Evolutionary conservation across 441 rosid genomes (phyloP), one percentile per base, ranked within the genome.

Genomic region (Arabidopsis hybrid): DNA sequence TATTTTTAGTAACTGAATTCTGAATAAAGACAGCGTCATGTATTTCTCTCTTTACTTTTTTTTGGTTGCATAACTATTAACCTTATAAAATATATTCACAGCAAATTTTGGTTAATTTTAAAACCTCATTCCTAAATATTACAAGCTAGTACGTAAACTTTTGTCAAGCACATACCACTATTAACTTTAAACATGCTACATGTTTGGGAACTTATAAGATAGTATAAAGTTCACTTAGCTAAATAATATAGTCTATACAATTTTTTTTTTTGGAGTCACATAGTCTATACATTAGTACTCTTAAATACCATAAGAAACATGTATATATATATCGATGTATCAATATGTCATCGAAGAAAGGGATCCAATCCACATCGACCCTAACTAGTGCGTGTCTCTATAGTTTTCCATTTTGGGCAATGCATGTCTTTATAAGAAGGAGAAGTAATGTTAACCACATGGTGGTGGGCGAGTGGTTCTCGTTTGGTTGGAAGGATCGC

Each of bases 1-100:
- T 69, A 26, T 55, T 29, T 75, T 61, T 69, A 69, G 79, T 68
- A 68, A 36, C 74, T 61, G 13, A 21, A 14, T 61, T 52, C 69
- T 47, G 2, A 21, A 35, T 12, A 34, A 9, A 18, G 69, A 34
- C 16, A 34, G 43, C 5, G 55, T 34, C 62, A 40, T 21, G 26
- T 62, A 40, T 62, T 38, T 38, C 14, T 17, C 17, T 57, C 12
- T 53, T 53, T 60, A 40, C 60, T 29, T 14, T 71, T 49, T 46
- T 7, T 46, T 14, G 0, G 4, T 50, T 26, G 26, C 14, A 38
- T 39, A 59, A 49, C 17, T 57, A 17, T 45, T 3, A 46, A 7
- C 47, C 47, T 5, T 59, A 49, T 16, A 14, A 29, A 64, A 34
- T 56, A 4, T 43, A 34, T n/a, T n/a, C 34, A 38, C 74, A n/a